Percentiles rank a stretch among this genome's conserved stretches.
Conservation (phyloP, 2,329 filamentous ascomycete species). For the Zymoseptoria tritici region DNA sequence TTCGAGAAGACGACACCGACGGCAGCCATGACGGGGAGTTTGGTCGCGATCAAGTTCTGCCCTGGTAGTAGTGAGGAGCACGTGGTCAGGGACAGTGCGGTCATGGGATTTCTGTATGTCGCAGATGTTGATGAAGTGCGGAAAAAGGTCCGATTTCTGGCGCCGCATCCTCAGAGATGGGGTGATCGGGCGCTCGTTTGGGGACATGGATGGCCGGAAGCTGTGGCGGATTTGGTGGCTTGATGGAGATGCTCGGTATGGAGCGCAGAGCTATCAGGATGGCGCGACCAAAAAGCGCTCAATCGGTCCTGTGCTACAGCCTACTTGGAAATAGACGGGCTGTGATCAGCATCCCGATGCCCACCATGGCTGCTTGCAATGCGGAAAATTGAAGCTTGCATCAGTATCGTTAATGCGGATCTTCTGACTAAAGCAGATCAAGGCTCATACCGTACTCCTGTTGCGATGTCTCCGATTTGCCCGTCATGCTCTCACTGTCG, state of each 20-base stretch:
- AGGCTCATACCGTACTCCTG: neutral
- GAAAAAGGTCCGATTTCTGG: slow-evolving; percentile 70
- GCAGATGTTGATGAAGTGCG: slow-evolving; percentile 83
- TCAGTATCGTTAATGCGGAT: neutral
- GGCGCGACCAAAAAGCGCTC: neutral
- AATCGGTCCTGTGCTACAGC: too few relatives aligned
- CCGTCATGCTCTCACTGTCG: neutral
- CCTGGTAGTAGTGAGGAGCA: slow-evolving; percentile 58
- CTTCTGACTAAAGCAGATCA: neutral
- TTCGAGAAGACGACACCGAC: slow-evolving; percentile 53
- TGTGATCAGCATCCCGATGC: neutral
- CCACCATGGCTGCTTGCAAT: neutral
- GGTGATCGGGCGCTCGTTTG: slow-evolving; percentile 73
- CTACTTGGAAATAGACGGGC: neutral
- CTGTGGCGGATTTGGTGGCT: slow-evolving; percentile 67
- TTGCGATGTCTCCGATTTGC: neutral
- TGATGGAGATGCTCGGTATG: slow-evolving; percentile 19
- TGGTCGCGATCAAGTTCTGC: slow-evolving; percentile 76
- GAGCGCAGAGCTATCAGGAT: neutral
- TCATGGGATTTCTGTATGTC: slow-evolving; percentile 91
- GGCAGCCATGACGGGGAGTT: slow-evolving; percentile 65
- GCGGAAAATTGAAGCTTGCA: neutral
- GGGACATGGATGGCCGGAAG: slow-evolving; percentile 74
- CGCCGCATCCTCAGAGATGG: slow-evolving; percentile 74
- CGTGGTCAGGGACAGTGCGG: slow-evolving; percentile 67